A percentile compares a stretch with the other conserved stretches of the same genome.
These are phyloP conservation scores for Cadophora gregata DNA, from an alignment of 2,329 filamentous ascomycete species.

Conservation along the genomic window DNA sequence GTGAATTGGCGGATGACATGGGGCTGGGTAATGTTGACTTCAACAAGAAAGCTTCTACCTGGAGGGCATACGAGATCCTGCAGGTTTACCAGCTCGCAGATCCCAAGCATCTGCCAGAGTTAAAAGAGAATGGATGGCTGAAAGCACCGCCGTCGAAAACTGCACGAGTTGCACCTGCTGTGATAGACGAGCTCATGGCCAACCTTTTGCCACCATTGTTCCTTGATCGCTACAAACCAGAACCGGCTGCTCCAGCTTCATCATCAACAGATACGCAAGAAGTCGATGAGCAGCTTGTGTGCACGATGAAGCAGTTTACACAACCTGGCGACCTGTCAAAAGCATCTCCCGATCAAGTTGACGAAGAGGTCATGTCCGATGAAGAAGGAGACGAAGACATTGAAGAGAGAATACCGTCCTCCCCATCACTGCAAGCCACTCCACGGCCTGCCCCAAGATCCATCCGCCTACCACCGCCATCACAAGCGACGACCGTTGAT, in stretches of 20 bases:
- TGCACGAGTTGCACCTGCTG: slow-evolving; percentile 60
- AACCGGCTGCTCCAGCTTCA: slow-evolving; percentile 21
- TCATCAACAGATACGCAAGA: slow-evolving; percentile 43
- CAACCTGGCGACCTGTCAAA: slow-evolving; percentile 20
- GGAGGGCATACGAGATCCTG: slow-evolving; percentile 56
- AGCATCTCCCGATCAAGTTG: background rate
- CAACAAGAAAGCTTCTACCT: slow-evolving; percentile 31
- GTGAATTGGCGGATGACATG: slow-evolving; percentile 51
- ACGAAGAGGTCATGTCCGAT: background rate
- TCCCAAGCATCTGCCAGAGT: slow-evolving; percentile 56
- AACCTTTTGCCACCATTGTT: slow-evolving; percentile 62
- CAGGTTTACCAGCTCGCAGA: slow-evolving; percentile 69
- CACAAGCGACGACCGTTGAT: slow-evolving; percentile 44
- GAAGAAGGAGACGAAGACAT: slow-evolving; percentile 1
- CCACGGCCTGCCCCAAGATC: background rate
- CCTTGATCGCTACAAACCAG: slow-evolving; percentile 30
- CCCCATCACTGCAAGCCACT: slow-evolving; percentile 13
- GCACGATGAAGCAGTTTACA: slow-evolving; percentile 40
- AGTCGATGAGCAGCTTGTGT: slow-evolving; percentile 39
- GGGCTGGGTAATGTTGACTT: slow-evolving; percentile 59
- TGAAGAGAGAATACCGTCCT: slow-evolving; percentile 5
- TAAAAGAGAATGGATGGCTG: slow-evolving; percentile 62
- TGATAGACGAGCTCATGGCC: slow-evolving; percentile 62
- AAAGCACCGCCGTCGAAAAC: slow-evolving; percentile 57
- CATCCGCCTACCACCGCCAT: slow-evolving; percentile 24